Evolutionary conservation across 768 basidiomycete genomes (phyloP).

Genomic region (Lanmaoa pseudosensibilis): DNA sequence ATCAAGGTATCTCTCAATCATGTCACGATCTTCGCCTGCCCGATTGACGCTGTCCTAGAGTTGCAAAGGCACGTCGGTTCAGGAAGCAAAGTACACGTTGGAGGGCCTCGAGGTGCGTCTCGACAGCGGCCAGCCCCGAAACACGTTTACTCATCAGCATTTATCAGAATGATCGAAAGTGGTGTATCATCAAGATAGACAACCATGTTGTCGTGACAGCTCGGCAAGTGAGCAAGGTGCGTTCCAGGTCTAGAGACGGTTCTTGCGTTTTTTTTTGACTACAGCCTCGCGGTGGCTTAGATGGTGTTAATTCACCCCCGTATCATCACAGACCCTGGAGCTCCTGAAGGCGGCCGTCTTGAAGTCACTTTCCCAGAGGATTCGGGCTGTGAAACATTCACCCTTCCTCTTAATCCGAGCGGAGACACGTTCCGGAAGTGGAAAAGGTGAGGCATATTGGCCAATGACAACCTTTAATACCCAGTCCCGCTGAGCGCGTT

Average conservation of each 20-base stretch:
- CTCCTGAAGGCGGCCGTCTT: constrained; percentile 49
- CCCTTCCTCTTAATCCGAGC: constrained; percentile 57
- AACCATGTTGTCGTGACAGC: constrained; percentile 63
- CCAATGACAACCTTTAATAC: not conserved
- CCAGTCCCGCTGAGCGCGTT: not conserved
- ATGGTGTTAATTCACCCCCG: constrained; percentile 66
- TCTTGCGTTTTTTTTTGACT: not conserved
- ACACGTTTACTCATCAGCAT: constrained; percentile 1
- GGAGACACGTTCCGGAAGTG: constrained; percentile 49
- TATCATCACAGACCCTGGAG: constrained; percentile 47
- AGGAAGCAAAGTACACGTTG: constrained; percentile 53
- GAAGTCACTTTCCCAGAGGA: constrained; percentile 59
- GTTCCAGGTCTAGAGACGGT: not conserved
- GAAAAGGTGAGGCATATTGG: constrained; percentile 48
- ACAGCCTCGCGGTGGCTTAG: constrained; percentile 35
- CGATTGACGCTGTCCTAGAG: constrained; percentile 46
- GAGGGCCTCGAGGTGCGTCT: constrained; percentile 63
- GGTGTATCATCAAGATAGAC: constrained; percentile 63
- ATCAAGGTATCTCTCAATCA: constrained; percentile 48
- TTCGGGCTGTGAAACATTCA: constrained; percentile 56
- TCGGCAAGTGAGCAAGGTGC: constrained; percentile 59
- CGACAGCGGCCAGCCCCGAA: not conserved
- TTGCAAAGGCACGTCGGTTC: constrained; percentile 66
- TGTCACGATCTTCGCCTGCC: not conserved
- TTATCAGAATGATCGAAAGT: constrained; percentile 66